Base-by-base conservation (phyloP, 2,329 filamentous ascomycete species). In the Alternaria arbusti region DNA sequence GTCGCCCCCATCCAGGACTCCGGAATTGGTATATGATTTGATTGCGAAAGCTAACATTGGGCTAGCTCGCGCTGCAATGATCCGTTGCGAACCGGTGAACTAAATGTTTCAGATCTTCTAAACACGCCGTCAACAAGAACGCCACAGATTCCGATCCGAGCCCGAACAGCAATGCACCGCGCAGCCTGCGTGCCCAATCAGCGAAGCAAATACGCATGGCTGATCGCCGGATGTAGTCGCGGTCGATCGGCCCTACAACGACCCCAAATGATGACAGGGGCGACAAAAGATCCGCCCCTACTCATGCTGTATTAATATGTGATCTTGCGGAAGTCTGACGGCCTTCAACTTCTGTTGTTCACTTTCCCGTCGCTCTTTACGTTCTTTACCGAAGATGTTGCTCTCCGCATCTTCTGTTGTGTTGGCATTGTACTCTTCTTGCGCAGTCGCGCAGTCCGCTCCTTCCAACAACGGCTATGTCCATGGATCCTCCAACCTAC, bases 401-500 rank as follows among this genome's bases (percentile, higher is more conserved):
- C 8, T 54, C 49, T 23, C 40, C 7, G 49, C 49, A 28, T 30
- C 57, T 28, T 54, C 55, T 13, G 23, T 54, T 13, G 43, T 54
- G 15, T 32, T 63, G 23, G 55, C 49, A 20, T 49, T 63, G 40
- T 63, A 54, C 32, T 54, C 49, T 23, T 26, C 55, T 22, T 49
- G 50, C 25, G 60, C 32, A n/a, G 30, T 59, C 30, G 60, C 60
- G 44, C 55, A 50, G 23, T 40, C 45, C 25, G 43, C 56, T 59
- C 60, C n/a, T 32, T 45, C 28, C 17, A 30, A 51, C 47, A 54
- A 25, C 20, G 54, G 43, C 17, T 49, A 57, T 52, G 64, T 54
- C 22, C 66, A 68, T 28, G 62, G 63, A 36, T 55, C 57, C 30
- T 63, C 64, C 6, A 25, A 60, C 17, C 57, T 68, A 25, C 64